Conservation (phyloP, 2,329 filamentous ascomycete species). For the Ophiosphaerella narmari region DNA sequence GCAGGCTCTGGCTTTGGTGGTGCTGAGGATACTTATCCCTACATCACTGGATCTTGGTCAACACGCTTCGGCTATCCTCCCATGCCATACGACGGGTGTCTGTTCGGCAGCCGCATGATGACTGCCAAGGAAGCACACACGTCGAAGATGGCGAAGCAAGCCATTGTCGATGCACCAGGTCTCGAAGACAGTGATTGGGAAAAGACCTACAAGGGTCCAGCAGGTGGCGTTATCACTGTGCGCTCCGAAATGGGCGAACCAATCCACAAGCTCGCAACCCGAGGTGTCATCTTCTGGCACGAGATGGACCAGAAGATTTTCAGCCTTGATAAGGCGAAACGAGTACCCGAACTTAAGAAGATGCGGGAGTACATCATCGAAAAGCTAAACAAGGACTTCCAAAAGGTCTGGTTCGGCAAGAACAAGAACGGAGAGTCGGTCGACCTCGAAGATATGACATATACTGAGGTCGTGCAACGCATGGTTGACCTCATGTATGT, state of each 20-base stretch:
- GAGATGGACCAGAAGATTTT: constrained; percentile 99
- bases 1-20: constrained; percentile 56
- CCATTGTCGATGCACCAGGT: constrained; percentile 51
- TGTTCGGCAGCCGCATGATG: constrained; percentile 56
- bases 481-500: constrained; percentile 55
- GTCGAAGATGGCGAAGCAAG: constrained; percentile 50
- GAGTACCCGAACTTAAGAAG: constrained; percentile 49
- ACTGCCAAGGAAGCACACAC: constrained; percentile 54
- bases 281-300: constrained; percentile 94
- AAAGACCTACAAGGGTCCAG: constrained; percentile 65
- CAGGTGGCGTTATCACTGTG: constrained; percentile 94
- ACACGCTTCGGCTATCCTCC: constrained; percentile 49
- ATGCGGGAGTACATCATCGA: constrained; percentile 53
- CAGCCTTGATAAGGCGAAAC: constrained; percentile 81
- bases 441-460: constrained; percentile 56
- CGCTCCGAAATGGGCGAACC: constrained; percentile 99
- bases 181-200: constrained; percentile 53
- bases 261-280: constrained; percentile 97
- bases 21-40: constrained; percentile 54
- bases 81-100: constrained; percentile 55
- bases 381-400: constrained; percentile 55
- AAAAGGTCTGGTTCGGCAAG: constrained; percentile 55
- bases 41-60: constrained; percentile 54
- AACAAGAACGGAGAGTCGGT: constrained; percentile 50
- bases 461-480: constrained; percentile 51